A percentile compares a stretch with the other conserved stretches of the same genome.
phyloP scores from a whole-genome alignment of 176 grass and related monocot species.

The Carex cristatella region DNA sequence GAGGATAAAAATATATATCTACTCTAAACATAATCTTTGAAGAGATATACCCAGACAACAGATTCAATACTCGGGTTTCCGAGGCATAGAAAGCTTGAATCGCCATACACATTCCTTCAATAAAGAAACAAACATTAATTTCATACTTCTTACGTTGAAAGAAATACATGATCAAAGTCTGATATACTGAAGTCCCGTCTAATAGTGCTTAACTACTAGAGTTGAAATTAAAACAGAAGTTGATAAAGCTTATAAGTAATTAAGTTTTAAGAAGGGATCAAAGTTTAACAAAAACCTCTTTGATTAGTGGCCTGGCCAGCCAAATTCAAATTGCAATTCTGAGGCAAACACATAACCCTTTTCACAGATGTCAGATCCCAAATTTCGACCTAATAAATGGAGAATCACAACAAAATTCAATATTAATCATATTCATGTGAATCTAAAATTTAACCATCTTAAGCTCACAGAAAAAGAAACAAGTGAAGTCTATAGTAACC shows the following conservation, averaged over 20 bases:
- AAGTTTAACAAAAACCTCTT: conserved; percentile 47
- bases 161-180: neutral
- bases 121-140: conserved; percentile 9
- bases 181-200: neutral
- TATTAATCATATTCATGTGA: conserved; percentile 16
- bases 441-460: neutral
- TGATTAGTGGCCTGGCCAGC: conserved; percentile 40
- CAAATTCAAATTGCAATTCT: conserved; percentile 28
- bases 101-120: conserved; percentile 90
- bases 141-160: neutral
- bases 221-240: neutral
- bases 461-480: conserved; percentile 8
- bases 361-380: conserved; percentile 66
- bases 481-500: conserved; percentile 32
- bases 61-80: conserved; percentile 58
- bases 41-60: conserved; percentile 71
- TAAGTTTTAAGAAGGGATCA: neutral
- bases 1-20: neutral
- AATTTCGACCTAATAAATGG: conserved; percentile 62
- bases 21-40: neutral
- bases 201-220: neutral
- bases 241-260: neutral
- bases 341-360: conserved; percentile 58
- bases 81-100: conserved; percentile 73
- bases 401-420: conserved; percentile 4